Evolutionary conservation across 306 rosid genomes (phyloP).

Genomic region (Sphenostylis stenocarpa): DNA sequence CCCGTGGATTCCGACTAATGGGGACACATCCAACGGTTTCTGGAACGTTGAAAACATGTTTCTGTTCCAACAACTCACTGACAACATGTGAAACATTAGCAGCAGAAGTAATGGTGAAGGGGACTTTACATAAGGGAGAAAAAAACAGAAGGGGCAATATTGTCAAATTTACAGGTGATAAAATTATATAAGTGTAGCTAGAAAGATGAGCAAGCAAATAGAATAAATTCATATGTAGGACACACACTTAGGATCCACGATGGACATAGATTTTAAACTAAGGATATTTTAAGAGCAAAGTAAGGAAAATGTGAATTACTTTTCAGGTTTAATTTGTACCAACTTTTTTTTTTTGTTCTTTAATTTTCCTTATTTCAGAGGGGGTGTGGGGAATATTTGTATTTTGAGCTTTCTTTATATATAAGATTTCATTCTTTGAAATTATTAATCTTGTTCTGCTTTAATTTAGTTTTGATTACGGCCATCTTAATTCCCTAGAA

Average conservation of each 20-base stretch:
- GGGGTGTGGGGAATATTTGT: constrained; percentile 58
- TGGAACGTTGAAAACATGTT: constrained; percentile 76
- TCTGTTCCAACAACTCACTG: constrained; percentile 60
- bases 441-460: constrained; percentile 7
- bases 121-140: not conserved
- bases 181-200: not conserved
- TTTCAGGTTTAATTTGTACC: constrained; percentile 32
- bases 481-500: constrained; percentile 14
- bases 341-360: constrained; percentile 19
- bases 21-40: constrained; percentile 59
- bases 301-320: constrained; percentile 51
- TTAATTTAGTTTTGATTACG: not conserved
- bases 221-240: constrained; percentile 41
- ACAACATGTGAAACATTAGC: constrained; percentile 26
- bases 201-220: not conserved
- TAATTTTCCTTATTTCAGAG: constrained; percentile 28
- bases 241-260: constrained; percentile 42
- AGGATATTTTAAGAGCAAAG: constrained; percentile 31
- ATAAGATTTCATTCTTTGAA: constrained; percentile 59
- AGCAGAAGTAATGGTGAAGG: not conserved
- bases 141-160: not conserved
- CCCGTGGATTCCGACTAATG: constrained; percentile 51
- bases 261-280: constrained; percentile 41
- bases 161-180: constrained; percentile 28
- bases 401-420: constrained; percentile 37